Percentiles rank a stretch among this genome's conserved stretches.
Evolutionary conservation across 345 rosid species (phyloP).

Genomic region (Syzygium jambos): DNA sequence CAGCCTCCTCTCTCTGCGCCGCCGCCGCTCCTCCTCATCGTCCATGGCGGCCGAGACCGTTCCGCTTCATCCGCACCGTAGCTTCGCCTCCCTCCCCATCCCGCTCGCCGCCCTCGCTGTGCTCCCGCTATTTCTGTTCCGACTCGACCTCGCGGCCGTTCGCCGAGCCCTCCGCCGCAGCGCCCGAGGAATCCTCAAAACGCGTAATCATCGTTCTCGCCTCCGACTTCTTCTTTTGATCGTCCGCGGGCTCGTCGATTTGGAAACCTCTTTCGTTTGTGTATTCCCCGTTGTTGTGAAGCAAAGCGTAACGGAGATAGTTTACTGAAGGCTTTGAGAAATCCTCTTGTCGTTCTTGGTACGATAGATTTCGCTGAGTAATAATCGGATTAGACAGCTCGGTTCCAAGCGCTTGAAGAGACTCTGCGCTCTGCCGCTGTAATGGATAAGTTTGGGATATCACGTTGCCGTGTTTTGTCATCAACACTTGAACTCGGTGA

Average conservation of each 20-base stretch:
- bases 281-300: neutral
- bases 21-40: neutral
- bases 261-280: neutral
- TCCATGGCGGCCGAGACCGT: neutral
- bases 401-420: neutral
- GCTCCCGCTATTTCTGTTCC: neutral
- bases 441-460: neutral
- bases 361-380: neutral
- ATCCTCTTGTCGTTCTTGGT: neutral
- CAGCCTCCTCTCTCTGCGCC: conserved; percentile 1
- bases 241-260: neutral
- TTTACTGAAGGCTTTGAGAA: neutral
- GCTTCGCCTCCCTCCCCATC: neutral
- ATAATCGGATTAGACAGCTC: neutral
- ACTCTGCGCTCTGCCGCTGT: neutral
- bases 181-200: neutral
- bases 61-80: neutral
- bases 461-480: neutral
- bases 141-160: neutral
- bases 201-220: neutral
- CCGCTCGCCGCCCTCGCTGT: neutral
- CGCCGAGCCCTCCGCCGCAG: neutral
- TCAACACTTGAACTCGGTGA: neutral
- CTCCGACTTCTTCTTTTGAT: neutral
- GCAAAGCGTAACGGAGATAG: neutral